A percentile compares a stretch with the other conserved stretches of the same genome.
Evolutionary conservation across 257 asterid species (phyloP).

Genomic region (Ocimum tenuiflorum): DNA sequence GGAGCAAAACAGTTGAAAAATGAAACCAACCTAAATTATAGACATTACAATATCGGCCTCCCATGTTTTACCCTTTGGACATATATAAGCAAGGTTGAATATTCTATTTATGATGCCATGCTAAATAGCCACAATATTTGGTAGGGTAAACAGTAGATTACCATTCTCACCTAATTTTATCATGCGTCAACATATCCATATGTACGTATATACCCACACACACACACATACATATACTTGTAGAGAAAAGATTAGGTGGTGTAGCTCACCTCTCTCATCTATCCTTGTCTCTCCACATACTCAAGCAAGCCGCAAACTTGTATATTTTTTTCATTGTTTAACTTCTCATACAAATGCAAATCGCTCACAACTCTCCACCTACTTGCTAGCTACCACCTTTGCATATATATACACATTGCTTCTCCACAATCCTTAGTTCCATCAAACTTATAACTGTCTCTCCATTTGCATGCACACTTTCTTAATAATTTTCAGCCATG

Average conservation of each 20-base stretch:
- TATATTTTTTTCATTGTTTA: background rate
- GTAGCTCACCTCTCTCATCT: conserved; percentile 42
- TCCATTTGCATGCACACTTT: too few relatives aligned
- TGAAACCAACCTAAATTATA: too few relatives aligned
- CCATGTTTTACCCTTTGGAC: too few relatives aligned
- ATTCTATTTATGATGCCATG: background rate
- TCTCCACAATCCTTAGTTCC: background rate
- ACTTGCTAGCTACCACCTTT: conserved; percentile 26
- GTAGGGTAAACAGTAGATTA: conserved; percentile 28
- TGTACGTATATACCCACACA: background rate
- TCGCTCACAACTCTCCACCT: conserved; percentile 31
- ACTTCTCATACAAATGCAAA: conserved; percentile 4
- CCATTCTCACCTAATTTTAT: conserved; percentile 35
- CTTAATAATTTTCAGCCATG: background rate
- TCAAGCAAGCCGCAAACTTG: background rate
- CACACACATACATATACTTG: conserved; percentile 35
- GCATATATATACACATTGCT: background rate
- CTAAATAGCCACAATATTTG: background rate
- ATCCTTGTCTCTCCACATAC: conserved; percentile 23
- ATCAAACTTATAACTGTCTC: too few relatives aligned
- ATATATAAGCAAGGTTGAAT: background rate
- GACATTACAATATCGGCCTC: too few relatives aligned
- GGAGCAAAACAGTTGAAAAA: too few relatives aligned
- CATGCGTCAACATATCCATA: conserved; percentile 13
- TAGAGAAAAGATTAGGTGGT: conserved; percentile 49